These are phyloP conservation scores for Staphylotrichum tortipilum DNA, from an alignment of 495 filamentous ascomycete genomes.

Conservation along the genomic window DNA sequence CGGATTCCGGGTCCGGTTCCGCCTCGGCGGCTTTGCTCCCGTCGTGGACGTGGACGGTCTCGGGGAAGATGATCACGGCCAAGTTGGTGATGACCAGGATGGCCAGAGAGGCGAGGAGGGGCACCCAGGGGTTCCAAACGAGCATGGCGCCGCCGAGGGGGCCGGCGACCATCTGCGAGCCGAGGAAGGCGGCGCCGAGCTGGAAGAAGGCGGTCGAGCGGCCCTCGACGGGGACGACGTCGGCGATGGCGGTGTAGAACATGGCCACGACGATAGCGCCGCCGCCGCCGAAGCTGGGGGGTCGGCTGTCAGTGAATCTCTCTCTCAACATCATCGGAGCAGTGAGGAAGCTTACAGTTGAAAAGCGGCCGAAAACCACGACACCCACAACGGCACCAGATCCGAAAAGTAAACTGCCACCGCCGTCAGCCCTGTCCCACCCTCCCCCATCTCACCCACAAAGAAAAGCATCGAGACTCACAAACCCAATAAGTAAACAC, in stretches of 20 bases:
- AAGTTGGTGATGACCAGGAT: constrained; percentile 8
- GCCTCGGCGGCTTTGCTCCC: background rate
- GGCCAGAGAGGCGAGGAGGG: constrained; percentile 13
- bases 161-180: constrained; percentile 18
- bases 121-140: constrained; percentile 16
- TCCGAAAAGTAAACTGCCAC: constrained; percentile 20
- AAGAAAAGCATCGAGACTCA: constrained; percentile 13
- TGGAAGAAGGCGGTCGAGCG: constrained; percentile 27
- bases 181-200: constrained; percentile 17
- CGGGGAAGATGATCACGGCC: constrained; percentile 13
- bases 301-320: background rate
- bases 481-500: constrained; percentile 13
- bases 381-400: constrained; percentile 24
- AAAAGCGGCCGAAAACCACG: constrained; percentile 13
- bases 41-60: constrained; percentile 23
- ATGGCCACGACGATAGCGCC: constrained; percentile 20
- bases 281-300: constrained; percentile 26
- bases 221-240: constrained; percentile 19
- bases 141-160: constrained; percentile 21
- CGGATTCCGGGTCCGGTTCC: background rate
- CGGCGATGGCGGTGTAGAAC: constrained; percentile 26
- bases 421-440: background rate
- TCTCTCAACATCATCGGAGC: background rate
- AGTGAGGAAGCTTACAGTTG: constrained; percentile 15
- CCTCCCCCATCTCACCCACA: background rate